Percentiles rank a stretch among this genome's conserved stretches.
Conservation (phyloP, 2,329 filamentous ascomycete species). For the Colletotrichum sidae region DNA sequence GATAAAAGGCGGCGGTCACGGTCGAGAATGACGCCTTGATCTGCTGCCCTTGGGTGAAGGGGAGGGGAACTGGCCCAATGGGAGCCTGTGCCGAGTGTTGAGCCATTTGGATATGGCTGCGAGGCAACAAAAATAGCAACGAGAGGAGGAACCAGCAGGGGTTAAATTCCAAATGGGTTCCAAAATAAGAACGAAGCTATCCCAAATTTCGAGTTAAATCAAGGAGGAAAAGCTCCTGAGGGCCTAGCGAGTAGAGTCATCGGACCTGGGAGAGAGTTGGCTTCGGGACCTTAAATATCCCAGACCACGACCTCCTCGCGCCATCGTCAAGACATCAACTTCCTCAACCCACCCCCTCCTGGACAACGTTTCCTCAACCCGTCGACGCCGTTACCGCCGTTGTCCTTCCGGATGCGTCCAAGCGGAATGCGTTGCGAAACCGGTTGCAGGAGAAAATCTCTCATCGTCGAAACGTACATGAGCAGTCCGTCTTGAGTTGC, state of each 20-base stretch:
- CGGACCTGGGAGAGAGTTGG: background rate
- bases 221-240: slow-evolving; percentile 32
- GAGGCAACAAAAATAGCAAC: slow-evolving; percentile 31
- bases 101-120: slow-evolving; percentile 21
- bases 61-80: slow-evolving; percentile 23
- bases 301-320: slow-evolving; percentile 8
- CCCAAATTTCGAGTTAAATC: slow-evolving; percentile 21
- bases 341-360: background rate
- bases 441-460: slow-evolving; percentile 8
- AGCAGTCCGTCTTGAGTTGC: slow-evolving; percentile 25
- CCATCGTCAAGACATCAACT: background rate
- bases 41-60: slow-evolving; percentile 25
- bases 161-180: slow-evolving; percentile 25
- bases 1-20: slow-evolving; percentile 38
- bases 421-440: slow-evolving; percentile 1
- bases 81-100: slow-evolving; percentile 22
- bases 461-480: slow-evolving; percentile 10
- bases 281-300: slow-evolving; percentile 31
- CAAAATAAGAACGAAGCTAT: slow-evolving; percentile 22
- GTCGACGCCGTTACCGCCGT: slow-evolving; percentile 7
- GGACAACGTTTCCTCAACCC: background rate
- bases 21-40: slow-evolving; percentile 26
- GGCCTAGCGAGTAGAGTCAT: slow-evolving; percentile 1
- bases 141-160: slow-evolving; percentile 14
- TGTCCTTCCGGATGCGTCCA: slow-evolving; percentile 8